Evolutionary conservation across 352 stramenopile genomes (phyloP).

Genomic region (Albugo candida): DNA sequence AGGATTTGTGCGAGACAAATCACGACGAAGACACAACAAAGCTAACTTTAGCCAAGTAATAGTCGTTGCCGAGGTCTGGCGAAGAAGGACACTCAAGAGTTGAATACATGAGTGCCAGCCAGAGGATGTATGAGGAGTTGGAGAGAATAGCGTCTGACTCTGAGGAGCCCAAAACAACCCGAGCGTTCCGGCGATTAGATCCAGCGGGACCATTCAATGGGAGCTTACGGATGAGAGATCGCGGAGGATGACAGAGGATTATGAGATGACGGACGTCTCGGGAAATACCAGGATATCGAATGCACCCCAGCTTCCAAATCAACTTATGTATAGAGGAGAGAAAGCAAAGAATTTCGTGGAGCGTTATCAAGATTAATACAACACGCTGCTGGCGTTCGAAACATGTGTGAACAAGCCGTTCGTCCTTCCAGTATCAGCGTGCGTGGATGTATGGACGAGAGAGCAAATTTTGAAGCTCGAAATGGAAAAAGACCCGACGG

Average conservation of each 20-base stretch:
- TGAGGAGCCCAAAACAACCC: not conserved
- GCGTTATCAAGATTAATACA: not conserved
- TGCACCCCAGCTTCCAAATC: not conserved
- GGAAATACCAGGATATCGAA: not conserved
- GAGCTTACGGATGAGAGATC: not conserved
- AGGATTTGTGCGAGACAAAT: too few species aligned
- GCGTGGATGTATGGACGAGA: not conserved
- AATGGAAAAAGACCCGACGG: not conserved
- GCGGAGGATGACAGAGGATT: not conserved
- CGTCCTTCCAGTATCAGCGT: not conserved
- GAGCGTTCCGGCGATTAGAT: not conserved
- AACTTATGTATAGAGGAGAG: not conserved
- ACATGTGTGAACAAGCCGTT: not conserved
- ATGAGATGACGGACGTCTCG: not conserved
- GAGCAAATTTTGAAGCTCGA: not conserved
- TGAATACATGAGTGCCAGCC: not conserved
- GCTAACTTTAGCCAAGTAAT: conserved; percentile 1
- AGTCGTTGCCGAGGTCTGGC: not conserved
- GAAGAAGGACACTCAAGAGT: not conserved
- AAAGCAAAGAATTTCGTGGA: not conserved
- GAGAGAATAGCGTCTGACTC: not conserved
- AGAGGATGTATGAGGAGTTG: not conserved
- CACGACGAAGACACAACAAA: not conserved
- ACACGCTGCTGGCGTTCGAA: not conserved
- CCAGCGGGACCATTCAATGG: not conserved